Conservation (phyloP, 2,329 filamentous ascomycete genomes). For the Sordariomycetes sp. region DNA sequence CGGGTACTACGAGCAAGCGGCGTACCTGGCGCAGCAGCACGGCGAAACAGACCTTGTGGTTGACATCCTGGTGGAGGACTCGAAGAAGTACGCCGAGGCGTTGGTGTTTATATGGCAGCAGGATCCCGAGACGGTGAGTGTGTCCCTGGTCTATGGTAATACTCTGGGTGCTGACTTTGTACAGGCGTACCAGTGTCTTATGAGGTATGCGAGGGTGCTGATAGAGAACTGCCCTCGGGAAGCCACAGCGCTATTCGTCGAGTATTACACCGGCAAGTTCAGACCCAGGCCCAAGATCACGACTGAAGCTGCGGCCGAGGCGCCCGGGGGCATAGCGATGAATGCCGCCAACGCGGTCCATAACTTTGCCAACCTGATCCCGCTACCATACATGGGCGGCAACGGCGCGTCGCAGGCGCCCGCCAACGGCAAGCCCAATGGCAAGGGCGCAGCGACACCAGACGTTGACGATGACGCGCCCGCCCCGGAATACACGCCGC, state of each 20-base stretch:
- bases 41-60: slow-evolving; percentile 88
- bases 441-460: slow-evolving; percentile 35
- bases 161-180: not conserved
- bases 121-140: slow-evolving; percentile 58
- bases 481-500: slow-evolving; percentile 55
- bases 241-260: slow-evolving; percentile 79
- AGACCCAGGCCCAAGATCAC: slow-evolving; percentile 35
- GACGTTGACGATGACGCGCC: slow-evolving; percentile 28
- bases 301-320: slow-evolving; percentile 1
- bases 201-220: slow-evolving; percentile 89
- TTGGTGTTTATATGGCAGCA: slow-evolving; percentile 84
- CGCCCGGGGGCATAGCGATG: slow-evolving; percentile 13
- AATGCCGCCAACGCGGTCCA: slow-evolving; percentile 67
- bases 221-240: slow-evolving; percentile 75
- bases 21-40: slow-evolving; percentile 88
- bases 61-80: slow-evolving; percentile 91
- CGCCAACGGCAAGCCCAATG: slow-evolving; percentile 33
- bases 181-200: slow-evolving; percentile 73
- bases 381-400: slow-evolving; percentile 72
- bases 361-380: slow-evolving; percentile 71
- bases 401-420: slow-evolving; percentile 39
- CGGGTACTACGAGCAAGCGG: slow-evolving; percentile 92
- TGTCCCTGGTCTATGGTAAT: rapidly evolving
- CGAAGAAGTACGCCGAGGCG: slow-evolving; percentile 78
- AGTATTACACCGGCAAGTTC: slow-evolving; percentile 86